These are phyloP conservation scores for Ophioceras dolichostomum DNA, from an alignment of 2,329 filamentous ascomycete genomes.

Conservation along the genomic window DNA sequence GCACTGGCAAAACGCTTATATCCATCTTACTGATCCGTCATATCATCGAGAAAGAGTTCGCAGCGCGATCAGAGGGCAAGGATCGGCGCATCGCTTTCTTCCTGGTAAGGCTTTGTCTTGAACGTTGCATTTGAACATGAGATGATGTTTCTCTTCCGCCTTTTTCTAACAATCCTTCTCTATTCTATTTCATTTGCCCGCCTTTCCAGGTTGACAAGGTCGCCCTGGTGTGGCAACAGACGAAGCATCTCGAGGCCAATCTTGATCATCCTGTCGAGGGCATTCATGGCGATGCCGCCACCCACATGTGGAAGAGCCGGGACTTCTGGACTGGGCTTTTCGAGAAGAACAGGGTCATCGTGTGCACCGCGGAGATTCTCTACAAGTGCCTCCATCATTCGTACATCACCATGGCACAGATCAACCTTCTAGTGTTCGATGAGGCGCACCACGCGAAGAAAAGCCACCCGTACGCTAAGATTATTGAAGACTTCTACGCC, in stretches of 20 bases:
- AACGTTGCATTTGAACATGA: background rate
- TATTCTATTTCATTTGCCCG: background rate
- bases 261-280: constrained; percentile 63
- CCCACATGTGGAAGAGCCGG: constrained; percentile 21
- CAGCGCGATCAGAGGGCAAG: constrained; percentile 49
- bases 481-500: constrained; percentile 79
- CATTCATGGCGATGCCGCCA: constrained; percentile 59
- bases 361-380: constrained; percentile 85
- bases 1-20: constrained; percentile 93
- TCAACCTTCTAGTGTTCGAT: constrained; percentile 89
- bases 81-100: constrained; percentile 67
- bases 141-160: background rate
- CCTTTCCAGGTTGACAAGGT: constrained; percentile 62
- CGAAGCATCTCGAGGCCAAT: constrained; percentile 68
- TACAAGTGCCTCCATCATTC: constrained; percentile 65
- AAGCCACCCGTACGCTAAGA: constrained; percentile 77
- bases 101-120: constrained; percentile 35
- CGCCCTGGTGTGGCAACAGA: constrained; percentile 81
- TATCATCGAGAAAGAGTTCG: constrained; percentile 64
- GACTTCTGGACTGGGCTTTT: constrained; percentile 40
- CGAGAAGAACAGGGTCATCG: constrained; percentile 64
- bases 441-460: constrained; percentile 96
- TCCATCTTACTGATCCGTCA: constrained; percentile 74
- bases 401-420: constrained; percentile 67
- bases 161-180: background rate